These are phyloP conservation scores for Monilinia aucupariae DNA, from an alignment of 2,329 filamentous ascomycete species.

Conservation along the genomic window DNA sequence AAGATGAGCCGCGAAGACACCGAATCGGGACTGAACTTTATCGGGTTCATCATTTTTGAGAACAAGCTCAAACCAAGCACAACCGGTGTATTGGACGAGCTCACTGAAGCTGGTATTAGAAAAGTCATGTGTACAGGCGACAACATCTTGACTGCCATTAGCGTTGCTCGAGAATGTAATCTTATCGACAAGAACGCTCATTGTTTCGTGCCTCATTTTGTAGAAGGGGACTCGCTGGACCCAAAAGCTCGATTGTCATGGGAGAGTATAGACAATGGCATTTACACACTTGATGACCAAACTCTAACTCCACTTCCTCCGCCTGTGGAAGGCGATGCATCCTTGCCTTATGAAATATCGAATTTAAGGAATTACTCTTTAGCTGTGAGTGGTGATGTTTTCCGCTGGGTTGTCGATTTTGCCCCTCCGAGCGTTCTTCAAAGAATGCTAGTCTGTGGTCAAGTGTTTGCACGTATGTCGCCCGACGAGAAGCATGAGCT, in stretches of 20 bases:
- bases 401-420: constrained; percentile 93
- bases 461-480: constrained; percentile 97
- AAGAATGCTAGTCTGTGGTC: constrained; percentile 80
- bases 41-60: constrained; percentile 97
- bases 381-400: constrained; percentile 87
- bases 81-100: constrained; percentile 71
- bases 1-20: constrained; percentile 86
- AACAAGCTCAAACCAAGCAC: constrained; percentile 95
- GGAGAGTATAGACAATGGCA: constrained; percentile 90
- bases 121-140: constrained; percentile 97
- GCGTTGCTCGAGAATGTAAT: constrained; percentile 84
- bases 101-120: constrained; percentile 76
- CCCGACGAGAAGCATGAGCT: constrained; percentile 98
- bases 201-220: constrained; percentile 88
- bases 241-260: constrained; percentile 70
- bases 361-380: constrained; percentile 82
- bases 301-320: constrained; percentile 71
- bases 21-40: constrained; percentile 77
- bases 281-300: constrained; percentile 70
- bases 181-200: constrained; percentile 75
- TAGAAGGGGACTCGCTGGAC: constrained; percentile 70
- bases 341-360: constrained; percentile 76
- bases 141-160: constrained; percentile 95
- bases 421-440: constrained; percentile 74
- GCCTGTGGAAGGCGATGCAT: constrained; percentile 68